These are phyloP conservation scores for Geotrichum australiense DNA, from an alignment of 1,139 yeast species.

Conservation along the genomic window DNA sequence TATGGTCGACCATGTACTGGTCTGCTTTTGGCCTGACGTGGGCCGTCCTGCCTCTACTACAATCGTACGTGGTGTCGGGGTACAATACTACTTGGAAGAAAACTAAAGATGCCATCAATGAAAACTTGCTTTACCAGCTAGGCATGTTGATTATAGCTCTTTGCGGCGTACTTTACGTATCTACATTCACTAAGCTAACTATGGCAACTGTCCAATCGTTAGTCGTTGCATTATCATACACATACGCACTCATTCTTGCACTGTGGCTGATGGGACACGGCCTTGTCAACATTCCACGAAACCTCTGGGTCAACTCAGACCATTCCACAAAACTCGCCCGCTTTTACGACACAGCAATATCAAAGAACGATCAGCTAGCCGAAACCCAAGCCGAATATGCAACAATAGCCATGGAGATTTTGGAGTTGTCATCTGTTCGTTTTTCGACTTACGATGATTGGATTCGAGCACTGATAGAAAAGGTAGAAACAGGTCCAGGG, in stretches of 20 bases:
- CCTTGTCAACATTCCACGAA: constrained; percentile 57
- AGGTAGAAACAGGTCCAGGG: constrained; percentile 25
- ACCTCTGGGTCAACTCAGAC: constrained; percentile 47
- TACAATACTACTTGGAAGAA: constrained; percentile 43
- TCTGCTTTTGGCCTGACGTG: constrained; percentile 69
- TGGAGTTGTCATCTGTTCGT: constrained; percentile 38
- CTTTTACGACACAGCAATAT: constrained; percentile 52
- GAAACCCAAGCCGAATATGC: constrained; percentile 58
- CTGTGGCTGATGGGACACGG: constrained; percentile 87
- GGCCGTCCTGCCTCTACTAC: constrained; percentile 60
- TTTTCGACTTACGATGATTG: constrained; percentile 35
- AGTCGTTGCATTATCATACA: constrained; percentile 69
- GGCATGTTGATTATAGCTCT: constrained; percentile 48
- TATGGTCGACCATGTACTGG: constrained; percentile 81
- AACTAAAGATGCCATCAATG: constrained; percentile 50
- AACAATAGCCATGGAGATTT: constrained; percentile 59
- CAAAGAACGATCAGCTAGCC: constrained; percentile 52
- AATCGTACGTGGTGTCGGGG: constrained; percentile 68
- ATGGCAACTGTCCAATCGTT: constrained; percentile 52
- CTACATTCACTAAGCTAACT: constrained; percentile 51
- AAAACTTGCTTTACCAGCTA: constrained; percentile 55
- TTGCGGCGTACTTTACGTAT: constrained; percentile 47
- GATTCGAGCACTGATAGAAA: constrained; percentile 33
- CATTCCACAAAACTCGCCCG: constrained; percentile 36
- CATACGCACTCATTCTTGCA: constrained; percentile 66